Evolutionary conservation across 257 asterid genomes (phyloP).

Genomic region (Jacaranda mimosifolia): DNA sequence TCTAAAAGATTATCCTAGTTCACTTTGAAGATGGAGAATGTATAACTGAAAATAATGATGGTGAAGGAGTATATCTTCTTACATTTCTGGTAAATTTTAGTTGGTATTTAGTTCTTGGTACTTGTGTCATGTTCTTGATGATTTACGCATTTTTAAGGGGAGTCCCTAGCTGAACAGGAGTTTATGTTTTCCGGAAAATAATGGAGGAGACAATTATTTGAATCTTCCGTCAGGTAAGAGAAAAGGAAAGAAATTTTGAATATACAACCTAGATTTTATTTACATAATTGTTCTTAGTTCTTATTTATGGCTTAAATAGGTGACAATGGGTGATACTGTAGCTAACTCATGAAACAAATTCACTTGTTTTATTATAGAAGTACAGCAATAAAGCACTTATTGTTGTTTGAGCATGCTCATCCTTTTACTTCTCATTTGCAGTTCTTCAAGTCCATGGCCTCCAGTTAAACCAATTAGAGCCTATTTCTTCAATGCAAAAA

Average conservation of each 20-base stretch:
- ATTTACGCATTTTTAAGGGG: neutral
- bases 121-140: slow-evolving; percentile 7
- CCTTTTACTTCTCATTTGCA: slow-evolving; percentile 54
- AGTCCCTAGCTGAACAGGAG: neutral
- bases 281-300: neutral
- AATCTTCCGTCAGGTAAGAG: neutral
- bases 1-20: neutral
- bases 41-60: neutral
- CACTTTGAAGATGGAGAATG: neutral
- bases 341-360: neutral
- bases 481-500: slow-evolving; percentile 48
- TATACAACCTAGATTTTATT: neutral
- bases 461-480: slow-evolving; percentile 59
- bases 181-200: neutral
- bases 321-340: neutral
- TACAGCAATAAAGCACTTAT: slow-evolving; percentile 6
- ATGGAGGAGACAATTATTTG: neutral
- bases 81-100: neutral
- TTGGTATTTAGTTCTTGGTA: neutral
- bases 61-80: neutral
- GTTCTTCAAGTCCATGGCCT: slow-evolving; percentile 65
- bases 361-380: slow-evolving; percentile 11
- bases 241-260: neutral
- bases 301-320: neutral
- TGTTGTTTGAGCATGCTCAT: slow-evolving; percentile 38